Evolutionary conservation across 2,329 filamentous ascomycete species (phyloP).

Genomic region (Paecilomyces dactylethromorphus): DNA sequence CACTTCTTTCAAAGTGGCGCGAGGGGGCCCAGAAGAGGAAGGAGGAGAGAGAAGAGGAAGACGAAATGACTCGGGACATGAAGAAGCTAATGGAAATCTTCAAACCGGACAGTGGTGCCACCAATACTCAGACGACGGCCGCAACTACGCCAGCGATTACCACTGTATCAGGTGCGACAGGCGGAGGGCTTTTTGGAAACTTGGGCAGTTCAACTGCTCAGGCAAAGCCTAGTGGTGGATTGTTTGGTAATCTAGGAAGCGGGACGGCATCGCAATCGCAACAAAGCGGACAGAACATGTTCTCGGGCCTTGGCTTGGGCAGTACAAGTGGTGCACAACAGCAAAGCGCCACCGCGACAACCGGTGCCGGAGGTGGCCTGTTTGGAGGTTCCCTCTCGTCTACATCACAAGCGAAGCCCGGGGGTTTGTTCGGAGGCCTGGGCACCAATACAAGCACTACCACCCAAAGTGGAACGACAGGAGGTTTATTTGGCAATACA

Average conservation of each 20-base stretch:
- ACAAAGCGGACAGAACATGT: slow-evolving; percentile 26
- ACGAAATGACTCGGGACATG: background rate
- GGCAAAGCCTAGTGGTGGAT: slow-evolving; percentile 23
- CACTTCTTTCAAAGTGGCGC: background rate
- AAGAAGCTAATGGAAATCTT: slow-evolving; percentile 7
- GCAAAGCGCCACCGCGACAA: slow-evolving; percentile 15
- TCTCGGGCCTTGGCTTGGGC: slow-evolving; percentile 17
- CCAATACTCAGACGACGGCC: slow-evolving; percentile 19
- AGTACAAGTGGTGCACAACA: slow-evolving; percentile 15
- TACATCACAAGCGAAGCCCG: slow-evolving; percentile 24
- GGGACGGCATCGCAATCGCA: slow-evolving; percentile 18
- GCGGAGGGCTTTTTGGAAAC: slow-evolving; percentile 25
- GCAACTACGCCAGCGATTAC: slow-evolving; percentile 20
- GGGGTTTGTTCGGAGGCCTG: slow-evolving; percentile 16
- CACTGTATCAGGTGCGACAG: slow-evolving; percentile 12
- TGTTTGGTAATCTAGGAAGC: slow-evolving; percentile 22
- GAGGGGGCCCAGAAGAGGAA: background rate
- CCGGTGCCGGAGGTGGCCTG: slow-evolving; percentile 14
- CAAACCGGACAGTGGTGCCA: slow-evolving; percentile 15
- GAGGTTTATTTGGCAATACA: slow-evolving; percentile 26
- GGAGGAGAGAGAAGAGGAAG: background rate
- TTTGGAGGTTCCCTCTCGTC: slow-evolving; percentile 21
- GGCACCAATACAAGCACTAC: slow-evolving; percentile 11
- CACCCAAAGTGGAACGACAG: slow-evolving; percentile 16
- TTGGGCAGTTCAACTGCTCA: slow-evolving; percentile 18